These are phyloP conservation scores for Phytopythium montanum DNA, from an alignment of 352 stramenopile species.

Conservation along the genomic window DNA sequence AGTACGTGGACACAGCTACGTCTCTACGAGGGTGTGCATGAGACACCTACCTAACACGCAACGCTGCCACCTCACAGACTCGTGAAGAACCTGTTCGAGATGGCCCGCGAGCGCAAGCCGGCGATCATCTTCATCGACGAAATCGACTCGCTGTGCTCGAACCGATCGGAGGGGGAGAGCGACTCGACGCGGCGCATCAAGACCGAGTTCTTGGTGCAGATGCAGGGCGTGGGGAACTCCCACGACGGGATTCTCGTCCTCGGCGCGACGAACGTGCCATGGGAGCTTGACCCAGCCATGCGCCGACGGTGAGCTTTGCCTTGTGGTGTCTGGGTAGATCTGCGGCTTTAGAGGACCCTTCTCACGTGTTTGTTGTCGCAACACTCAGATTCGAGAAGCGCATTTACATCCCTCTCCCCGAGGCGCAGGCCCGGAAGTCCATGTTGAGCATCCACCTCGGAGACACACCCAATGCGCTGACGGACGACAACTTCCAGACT, in stretches of 20 bases:
- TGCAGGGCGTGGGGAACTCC: constrained; percentile 94
- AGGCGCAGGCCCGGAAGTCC: constrained; percentile 84
- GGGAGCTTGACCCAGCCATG: constrained; percentile 97
- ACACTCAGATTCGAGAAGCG: constrained; percentile 95
- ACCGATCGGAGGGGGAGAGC: constrained; percentile 92
- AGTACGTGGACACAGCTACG: constrained; percentile 39
- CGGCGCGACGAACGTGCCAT: constrained; percentile 98
- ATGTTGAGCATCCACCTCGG: constrained; percentile 98
- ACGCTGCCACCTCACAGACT: constrained; percentile 56
- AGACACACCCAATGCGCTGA: constrained; percentile 94
- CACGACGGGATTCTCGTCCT: constrained; percentile 93
- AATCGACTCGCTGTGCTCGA: constrained; percentile 95
- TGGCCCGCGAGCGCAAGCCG: constrained; percentile 93
- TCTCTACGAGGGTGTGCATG: not conserved
- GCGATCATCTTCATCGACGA: constrained; percentile 98
- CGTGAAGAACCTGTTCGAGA: constrained; percentile 98
- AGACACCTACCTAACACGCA: not conserved
- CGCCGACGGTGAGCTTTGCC: constrained; percentile 76
- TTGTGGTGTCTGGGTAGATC: not conserved
- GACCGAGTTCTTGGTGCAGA: constrained; percentile 98
- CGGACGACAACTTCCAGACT: constrained; percentile 91
- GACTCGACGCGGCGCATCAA: constrained; percentile 96
- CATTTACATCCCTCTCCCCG: constrained; percentile 98
- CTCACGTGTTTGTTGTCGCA: not conserved
- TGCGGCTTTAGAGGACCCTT: not conserved